phyloP scores from a whole-genome alignment of 768 basidiomycete genomes.

The Lyophyllum atratum region DNA sequence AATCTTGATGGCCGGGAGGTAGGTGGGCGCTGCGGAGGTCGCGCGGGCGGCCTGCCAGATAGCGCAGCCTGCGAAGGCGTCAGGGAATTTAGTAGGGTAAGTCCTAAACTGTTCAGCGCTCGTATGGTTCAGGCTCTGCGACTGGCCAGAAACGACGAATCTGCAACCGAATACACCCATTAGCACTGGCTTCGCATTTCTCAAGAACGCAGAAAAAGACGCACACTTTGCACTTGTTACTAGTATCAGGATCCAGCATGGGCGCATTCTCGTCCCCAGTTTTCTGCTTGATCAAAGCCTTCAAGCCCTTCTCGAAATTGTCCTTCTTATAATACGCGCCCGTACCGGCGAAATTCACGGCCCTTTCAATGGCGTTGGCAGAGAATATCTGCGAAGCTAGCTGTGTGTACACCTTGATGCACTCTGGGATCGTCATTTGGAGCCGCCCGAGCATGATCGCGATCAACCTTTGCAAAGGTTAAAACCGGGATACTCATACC shows the following conservation, averaged over 20 bases:
- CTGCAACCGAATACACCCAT: constrained; percentile 10
- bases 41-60: constrained; percentile 38
- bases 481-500: neutral
- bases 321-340: constrained; percentile 25
- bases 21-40: constrained; percentile 35
- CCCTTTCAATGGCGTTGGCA: constrained; percentile 11
- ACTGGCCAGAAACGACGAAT: constrained; percentile 26
- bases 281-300: constrained; percentile 23
- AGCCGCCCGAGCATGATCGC: constrained; percentile 40
- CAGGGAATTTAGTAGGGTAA: constrained; percentile 28
- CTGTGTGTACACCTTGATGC: constrained; percentile 26
- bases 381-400: constrained; percentile 33
- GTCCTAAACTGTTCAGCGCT: constrained; percentile 30
- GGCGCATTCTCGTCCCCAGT: constrained; percentile 27
- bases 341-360: constrained; percentile 15
- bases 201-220: neutral
- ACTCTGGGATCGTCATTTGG: constrained; percentile 35
- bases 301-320: constrained; percentile 27
- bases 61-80: constrained; percentile 24
- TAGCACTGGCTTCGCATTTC: neutral
- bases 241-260: constrained; percentile 24
- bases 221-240: constrained; percentile 31
- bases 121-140: constrained; percentile 26
- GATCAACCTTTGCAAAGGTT: constrained; percentile 20
- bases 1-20: constrained; percentile 29